These are phyloP conservation scores for Endoconidiophora polonica DNA, from an alignment of 2,329 filamentous ascomycete genomes.

Conservation along the genomic window DNA sequence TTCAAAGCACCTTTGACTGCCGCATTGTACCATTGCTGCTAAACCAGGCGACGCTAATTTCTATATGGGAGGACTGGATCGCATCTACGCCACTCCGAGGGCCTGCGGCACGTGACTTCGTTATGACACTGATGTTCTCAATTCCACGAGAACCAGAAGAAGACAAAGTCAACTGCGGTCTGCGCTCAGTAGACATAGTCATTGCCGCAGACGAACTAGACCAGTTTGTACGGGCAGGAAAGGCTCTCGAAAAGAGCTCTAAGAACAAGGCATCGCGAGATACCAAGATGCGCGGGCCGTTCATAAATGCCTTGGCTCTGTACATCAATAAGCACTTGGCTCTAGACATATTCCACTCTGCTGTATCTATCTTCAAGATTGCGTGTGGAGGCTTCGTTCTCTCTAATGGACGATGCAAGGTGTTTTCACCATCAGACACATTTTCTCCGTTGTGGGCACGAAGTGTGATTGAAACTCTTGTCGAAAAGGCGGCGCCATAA, in stretches of 20 bases:
- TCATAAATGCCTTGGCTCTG: constrained; percentile 31
- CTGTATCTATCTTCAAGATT: constrained; percentile 35
- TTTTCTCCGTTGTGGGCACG: constrained; percentile 7
- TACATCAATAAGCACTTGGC: constrained; percentile 38
- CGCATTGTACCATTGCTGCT: constrained; percentile 33
- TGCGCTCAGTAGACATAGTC: constrained; percentile 34
- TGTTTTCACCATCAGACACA: constrained; percentile 19
- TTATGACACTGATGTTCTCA: constrained; percentile 35
- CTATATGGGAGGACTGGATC: constrained; percentile 35
- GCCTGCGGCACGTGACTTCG: constrained; percentile 27
- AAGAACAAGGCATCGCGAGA: constrained; percentile 19
- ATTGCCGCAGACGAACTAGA: constrained; percentile 31
- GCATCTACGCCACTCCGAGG: constrained; percentile 21
- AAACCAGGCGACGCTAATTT: constrained; percentile 32
- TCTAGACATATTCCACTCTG: constrained; percentile 37
- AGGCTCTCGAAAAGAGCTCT: constrained; percentile 16
- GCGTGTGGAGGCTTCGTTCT: constrained; percentile 40
- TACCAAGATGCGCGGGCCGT: constrained; percentile 22
- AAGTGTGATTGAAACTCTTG: constrained; percentile 8
- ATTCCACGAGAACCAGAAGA: constrained; percentile 20
- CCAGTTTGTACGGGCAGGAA: constrained; percentile 29
- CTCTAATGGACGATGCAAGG: constrained; percentile 34
- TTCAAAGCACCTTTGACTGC: constrained; percentile 38
- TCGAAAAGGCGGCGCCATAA: constrained; percentile 6
- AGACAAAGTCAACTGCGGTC: constrained; percentile 20